Conservation (phyloP, 2,329 filamentous ascomycete genomes). For the Akanthomyces uredinophilus region DNA sequence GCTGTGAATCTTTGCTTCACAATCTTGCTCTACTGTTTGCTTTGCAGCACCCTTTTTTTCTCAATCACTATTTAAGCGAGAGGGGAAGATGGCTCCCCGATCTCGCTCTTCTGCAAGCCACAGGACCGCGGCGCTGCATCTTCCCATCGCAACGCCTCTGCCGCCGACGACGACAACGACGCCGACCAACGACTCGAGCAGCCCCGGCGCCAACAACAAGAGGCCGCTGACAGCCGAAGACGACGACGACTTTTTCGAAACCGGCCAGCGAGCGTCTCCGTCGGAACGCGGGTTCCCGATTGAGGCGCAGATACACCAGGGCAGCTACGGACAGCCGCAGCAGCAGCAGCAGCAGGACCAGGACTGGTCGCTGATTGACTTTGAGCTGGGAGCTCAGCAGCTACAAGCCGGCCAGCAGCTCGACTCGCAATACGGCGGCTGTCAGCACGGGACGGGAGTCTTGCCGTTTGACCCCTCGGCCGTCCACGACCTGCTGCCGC, state of each 20-base stretch:
- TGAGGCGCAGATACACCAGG: background rate
- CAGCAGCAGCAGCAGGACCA: background rate
- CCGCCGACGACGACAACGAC: background rate
- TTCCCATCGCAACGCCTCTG: background rate
- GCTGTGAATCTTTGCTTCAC: no score
- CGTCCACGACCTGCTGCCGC: no score
- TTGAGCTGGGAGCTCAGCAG: no score
- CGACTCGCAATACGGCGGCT: background rate
- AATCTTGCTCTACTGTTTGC: no score
- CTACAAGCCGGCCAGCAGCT: no score
- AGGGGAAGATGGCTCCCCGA: no score
- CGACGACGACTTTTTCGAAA: background rate
- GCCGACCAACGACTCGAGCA: background rate
- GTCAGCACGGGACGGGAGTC: background rate
- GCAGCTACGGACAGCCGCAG: background rate
- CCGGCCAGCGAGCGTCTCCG: background rate
- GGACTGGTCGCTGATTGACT: background rate
- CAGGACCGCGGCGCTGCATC: background rate
- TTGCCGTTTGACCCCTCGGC: background rate
- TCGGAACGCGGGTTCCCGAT: background rate
- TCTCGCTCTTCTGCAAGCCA: background rate
- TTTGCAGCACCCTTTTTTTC: no score
- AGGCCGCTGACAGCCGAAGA: background rate
- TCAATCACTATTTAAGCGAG: no score
- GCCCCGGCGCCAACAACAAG: background rate